Conservation (phyloP, 2,329 filamentous ascomycete genomes). For the Colletotrichum sp. region DNA sequence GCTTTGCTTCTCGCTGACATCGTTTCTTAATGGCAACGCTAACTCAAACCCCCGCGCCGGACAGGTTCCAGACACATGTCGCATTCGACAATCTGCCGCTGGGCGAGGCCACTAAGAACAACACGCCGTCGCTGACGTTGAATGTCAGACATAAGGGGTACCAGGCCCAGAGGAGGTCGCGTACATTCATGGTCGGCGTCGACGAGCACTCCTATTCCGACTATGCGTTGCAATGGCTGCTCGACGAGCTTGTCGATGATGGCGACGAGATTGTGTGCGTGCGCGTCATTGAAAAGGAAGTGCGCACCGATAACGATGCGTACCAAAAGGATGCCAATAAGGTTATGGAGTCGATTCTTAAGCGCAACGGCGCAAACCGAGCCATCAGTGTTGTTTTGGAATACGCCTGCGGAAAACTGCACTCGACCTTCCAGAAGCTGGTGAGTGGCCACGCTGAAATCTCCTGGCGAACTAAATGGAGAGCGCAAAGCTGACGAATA, state of each 20-base stretch:
- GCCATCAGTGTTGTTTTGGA: slow-evolving; percentile 87
- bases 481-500: neutral
- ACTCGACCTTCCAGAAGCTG: slow-evolving; percentile 89
- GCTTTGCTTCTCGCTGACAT: neutral
- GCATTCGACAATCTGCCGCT: slow-evolving; percentile 65
- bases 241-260: slow-evolving; percentile 91
- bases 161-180: slow-evolving; percentile 77
- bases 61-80: slow-evolving; percentile 64
- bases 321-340: slow-evolving; percentile 79
- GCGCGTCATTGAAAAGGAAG: slow-evolving; percentile 84
- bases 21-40: slow-evolving; percentile 45
- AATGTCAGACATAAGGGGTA: slow-evolving; percentile 89
- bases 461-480: neutral
- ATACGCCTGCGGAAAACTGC: slow-evolving; percentile 87
- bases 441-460: slow-evolving; percentile 55
- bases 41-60: slow-evolving; percentile 36
- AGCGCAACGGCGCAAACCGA: slow-evolving; percentile 79
- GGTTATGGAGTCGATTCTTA: slow-evolving; percentile 77
- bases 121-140: slow-evolving; percentile 75
- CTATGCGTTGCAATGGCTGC: slow-evolving; percentile 89
- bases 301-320: slow-evolving; percentile 62
- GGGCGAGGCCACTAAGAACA: slow-evolving; percentile 64
- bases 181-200: slow-evolving; percentile 89
- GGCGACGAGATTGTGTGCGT: slow-evolving; percentile 93
- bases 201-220: slow-evolving; percentile 93